Evolutionary conservation across 306 rosid genomes (phyloP).

Genomic region (Arachis stenosperma): DNA sequence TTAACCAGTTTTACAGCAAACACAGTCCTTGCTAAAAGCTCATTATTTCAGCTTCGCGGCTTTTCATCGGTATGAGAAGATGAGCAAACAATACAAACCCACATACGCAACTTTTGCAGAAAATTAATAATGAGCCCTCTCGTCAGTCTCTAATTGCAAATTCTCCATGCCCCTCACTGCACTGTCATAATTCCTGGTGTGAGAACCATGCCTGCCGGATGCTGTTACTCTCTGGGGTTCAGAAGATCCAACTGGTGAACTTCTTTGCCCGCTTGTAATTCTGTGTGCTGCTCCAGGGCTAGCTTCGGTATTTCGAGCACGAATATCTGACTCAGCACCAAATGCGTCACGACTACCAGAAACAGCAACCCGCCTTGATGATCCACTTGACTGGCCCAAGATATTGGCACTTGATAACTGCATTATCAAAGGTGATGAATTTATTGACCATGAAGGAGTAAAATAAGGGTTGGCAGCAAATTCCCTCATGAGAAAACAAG

Average conservation of each 20-base stretch:
- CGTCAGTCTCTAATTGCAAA: conserved; percentile 78
- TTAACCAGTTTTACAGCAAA: conserved; percentile 49
- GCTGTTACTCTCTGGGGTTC: conserved; percentile 61
- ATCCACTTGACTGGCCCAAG: conserved; percentile 79
- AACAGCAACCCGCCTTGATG: conserved; percentile 83
- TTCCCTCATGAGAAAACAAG: conserved; percentile 3
- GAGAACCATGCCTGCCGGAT: conserved; percentile 64
- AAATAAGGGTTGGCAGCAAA: conserved; percentile 14
- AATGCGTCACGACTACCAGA: conserved; percentile 80
- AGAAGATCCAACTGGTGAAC: conserved; percentile 67
- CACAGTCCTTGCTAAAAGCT: conserved; percentile 37
- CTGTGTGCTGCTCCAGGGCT: conserved; percentile 75
- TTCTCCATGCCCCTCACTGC: conserved; percentile 82
- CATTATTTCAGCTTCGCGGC: conserved; percentile 44
- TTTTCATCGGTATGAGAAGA: conserved; percentile 37
- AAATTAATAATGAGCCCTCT: conserved; percentile 63
- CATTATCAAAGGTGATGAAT: conserved; percentile 38
- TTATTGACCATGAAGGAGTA: conserved; percentile 12
- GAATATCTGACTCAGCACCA: conserved; percentile 76
- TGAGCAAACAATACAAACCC: conserved; percentile 52
- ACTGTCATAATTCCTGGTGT: conserved; percentile 67
- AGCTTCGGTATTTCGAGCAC: conserved; percentile 65
- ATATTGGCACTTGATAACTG: conserved; percentile 63
- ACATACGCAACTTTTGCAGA: conserved; percentile 48
- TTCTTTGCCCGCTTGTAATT: conserved; percentile 70